Evolutionary conservation across 2,329 filamentous ascomycete genomes (phyloP).

Genomic region (Pseudovirgaria hyperparasitica): DNA sequence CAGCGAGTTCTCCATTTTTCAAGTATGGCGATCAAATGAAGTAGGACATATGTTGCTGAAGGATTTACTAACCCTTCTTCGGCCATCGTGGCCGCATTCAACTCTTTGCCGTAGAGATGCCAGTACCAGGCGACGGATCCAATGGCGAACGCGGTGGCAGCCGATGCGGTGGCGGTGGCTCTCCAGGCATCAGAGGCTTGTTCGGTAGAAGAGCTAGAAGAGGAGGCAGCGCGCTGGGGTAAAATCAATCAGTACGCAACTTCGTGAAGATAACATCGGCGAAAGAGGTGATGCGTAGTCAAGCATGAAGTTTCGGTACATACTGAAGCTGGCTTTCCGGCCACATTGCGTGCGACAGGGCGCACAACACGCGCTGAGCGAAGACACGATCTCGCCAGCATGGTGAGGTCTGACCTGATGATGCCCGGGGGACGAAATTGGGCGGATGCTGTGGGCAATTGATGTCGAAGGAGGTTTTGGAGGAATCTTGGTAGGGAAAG

Average conservation of each 20-base stretch:
- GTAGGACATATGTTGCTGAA: no score
- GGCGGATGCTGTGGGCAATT: no score
- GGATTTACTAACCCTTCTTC: constrained; percentile 84
- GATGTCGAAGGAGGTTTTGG: no score
- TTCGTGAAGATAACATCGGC: constrained; percentile 14
- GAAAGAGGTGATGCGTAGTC: constrained; percentile 14
- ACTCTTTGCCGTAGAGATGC: constrained; percentile 82
- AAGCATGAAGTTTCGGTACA: constrained; percentile 17
- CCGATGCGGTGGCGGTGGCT: constrained; percentile 75
- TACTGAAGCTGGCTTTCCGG: constrained; percentile 35
- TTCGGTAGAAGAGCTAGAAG: constrained; percentile 55
- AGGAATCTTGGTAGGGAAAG: no score
- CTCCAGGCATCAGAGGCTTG: constrained; percentile 63
- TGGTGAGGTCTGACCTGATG: no score
- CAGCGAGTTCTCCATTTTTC: not conserved
- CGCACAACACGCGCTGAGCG: constrained; percentile 78
- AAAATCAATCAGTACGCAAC: constrained; percentile 17
- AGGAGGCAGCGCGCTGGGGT: constrained; percentile 49
- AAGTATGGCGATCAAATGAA: constrained; percentile 2
- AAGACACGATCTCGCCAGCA: constrained; percentile 89
- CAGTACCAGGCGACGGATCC: constrained; percentile 96
- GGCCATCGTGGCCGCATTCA: constrained; percentile 78
- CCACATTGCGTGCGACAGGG: constrained; percentile 58
- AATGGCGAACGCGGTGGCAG: constrained; percentile 74
- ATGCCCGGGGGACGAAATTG: no score